Evolutionary conservation across 2,329 filamentous ascomycete species (phyloP).

Genomic region (Colletotrichum brevisporum): DNA sequence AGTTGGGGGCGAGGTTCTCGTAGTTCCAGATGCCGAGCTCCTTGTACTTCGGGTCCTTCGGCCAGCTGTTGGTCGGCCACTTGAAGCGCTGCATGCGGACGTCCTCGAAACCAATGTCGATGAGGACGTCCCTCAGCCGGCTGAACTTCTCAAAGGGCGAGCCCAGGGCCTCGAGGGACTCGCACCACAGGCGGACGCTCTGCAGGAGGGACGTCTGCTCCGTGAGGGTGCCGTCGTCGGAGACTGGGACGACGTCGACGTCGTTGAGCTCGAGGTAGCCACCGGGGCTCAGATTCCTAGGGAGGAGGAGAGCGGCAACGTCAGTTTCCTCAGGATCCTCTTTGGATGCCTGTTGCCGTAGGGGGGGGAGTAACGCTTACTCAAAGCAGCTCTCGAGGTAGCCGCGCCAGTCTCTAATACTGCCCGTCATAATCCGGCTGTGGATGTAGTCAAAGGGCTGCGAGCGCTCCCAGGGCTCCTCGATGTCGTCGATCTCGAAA

Average conservation of each 20-base stretch:
- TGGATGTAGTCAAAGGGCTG: slow-evolving; percentile 71
- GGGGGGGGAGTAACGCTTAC: background rate
- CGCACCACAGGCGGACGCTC: slow-evolving; percentile 42
- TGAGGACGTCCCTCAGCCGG: slow-evolving; percentile 44
- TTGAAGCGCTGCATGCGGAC: slow-evolving; percentile 47
- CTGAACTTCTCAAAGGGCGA: slow-evolving; percentile 41
- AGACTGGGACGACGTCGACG: slow-evolving; percentile 50
- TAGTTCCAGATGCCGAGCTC: slow-evolving; percentile 41
- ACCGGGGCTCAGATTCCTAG: slow-evolving; percentile 67
- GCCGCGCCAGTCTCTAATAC: background rate
- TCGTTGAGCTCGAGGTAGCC: slow-evolving; percentile 61
- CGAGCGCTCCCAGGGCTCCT: slow-evolving; percentile 47
- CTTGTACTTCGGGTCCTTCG: slow-evolving; percentile 45
- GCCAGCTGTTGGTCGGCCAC: slow-evolving; percentile 50
- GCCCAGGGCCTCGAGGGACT: slow-evolving; percentile 42
- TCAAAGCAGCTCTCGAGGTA: background rate
- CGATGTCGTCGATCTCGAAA: slow-evolving; percentile 55
- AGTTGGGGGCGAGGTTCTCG: slow-evolving; percentile 40
- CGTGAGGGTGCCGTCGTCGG: slow-evolving; percentile 54
- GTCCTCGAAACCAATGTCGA: slow-evolving; percentile 49
- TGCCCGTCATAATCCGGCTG: slow-evolving; percentile 60
- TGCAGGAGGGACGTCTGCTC: slow-evolving; percentile 40
- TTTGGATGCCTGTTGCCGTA: too few species aligned
- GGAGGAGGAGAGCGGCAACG: slow-evolving; percentile 50
- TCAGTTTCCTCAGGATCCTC: too few species aligned